A percentile compares a stretch with the other conserved stretches of the same genome.
Conservation (phyloP, 768 basidiomycete genomes). For the Pleurotus platypus region DNA sequence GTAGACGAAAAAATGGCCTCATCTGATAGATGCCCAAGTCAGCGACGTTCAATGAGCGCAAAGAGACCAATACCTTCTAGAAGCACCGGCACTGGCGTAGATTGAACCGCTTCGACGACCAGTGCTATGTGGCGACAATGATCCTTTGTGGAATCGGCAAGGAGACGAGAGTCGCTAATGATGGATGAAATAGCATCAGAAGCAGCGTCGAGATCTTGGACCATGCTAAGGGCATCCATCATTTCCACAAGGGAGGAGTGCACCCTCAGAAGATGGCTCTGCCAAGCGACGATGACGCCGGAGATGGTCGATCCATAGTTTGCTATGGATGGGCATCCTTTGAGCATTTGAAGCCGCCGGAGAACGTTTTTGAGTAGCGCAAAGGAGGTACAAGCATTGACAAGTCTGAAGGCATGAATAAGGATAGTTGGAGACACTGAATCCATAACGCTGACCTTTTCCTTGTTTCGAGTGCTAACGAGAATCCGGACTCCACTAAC, state of each 20-base stretch:
- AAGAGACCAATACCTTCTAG: not conserved
- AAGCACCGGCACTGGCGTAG: not conserved
- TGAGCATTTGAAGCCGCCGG: slow-evolving; percentile 25
- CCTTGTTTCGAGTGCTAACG: slow-evolving; percentile 59
- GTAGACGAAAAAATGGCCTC: not conserved
- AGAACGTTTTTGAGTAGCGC: slow-evolving; percentile 21
- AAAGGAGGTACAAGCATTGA: slow-evolving; percentile 16
- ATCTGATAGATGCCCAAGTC: not conserved
- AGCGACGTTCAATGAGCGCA: not conserved
- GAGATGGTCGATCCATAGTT: slow-evolving; percentile 10
- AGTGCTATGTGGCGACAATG: not conserved
- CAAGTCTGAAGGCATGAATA: not conserved
- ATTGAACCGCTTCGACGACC: not conserved
- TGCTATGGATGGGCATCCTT: slow-evolving; percentile 16
- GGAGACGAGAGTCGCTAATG: not conserved
- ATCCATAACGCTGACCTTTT: slow-evolving; percentile 4
- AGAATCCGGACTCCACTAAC: slow-evolving; percentile 77
- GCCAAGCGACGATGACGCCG: slow-evolving; percentile 1
- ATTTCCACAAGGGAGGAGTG: slow-evolving; percentile 34
- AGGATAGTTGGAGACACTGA: not conserved
- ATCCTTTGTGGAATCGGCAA: not conserved
- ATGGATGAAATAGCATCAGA: not conserved
- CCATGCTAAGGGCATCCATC: slow-evolving; percentile 26
- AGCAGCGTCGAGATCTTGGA: slow-evolving; percentile 9
- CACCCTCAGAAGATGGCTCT: slow-evolving; percentile 26